A percentile compares a stretch with the other conserved stretches of the same genome.
Conservation (phyloP, 2,329 filamentous ascomycete species). For the Colletotrichum incanum region DNA sequence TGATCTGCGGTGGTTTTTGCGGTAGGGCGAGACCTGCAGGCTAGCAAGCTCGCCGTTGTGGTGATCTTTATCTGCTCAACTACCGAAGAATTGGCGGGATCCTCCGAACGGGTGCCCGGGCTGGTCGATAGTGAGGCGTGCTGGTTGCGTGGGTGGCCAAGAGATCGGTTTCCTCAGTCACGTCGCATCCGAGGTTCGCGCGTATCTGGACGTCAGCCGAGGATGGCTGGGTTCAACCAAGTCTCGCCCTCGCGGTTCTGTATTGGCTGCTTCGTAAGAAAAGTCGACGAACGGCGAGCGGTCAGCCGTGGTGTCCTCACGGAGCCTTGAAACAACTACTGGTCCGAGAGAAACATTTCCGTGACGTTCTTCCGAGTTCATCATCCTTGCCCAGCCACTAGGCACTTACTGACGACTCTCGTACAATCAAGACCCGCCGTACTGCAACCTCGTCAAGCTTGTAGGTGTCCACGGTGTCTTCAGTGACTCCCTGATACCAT, state of each 20-base stretch:
- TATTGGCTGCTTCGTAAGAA: not conserved
- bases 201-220: not conserved
- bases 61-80: not conserved
- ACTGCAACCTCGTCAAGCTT: not conserved
- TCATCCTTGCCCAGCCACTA: not conserved
- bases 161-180: not conserved
- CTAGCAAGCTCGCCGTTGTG: not conserved
- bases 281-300: not conserved
- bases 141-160: not conserved
- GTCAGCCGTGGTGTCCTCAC: not conserved
- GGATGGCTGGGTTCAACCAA: not conserved
- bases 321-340: not conserved
- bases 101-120: not conserved
- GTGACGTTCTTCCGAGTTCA: not conserved
- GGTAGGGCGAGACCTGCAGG: not conserved
- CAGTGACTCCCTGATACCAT: not conserved
- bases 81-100: slow-evolving; percentile 6
- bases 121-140: not conserved
- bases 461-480: not conserved
- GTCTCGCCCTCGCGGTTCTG: not conserved
- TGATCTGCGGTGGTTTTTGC: slow-evolving; percentile 1
- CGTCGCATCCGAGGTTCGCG: slow-evolving; percentile 1
- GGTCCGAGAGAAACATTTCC: not conserved
- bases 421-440: not conserved
- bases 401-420: not conserved